Evolutionary conservation across 2,329 filamentous ascomycete species (phyloP), one percentile per base, ranked within the genome.

Genomic region (Talaromyces rugulosus): DNA sequence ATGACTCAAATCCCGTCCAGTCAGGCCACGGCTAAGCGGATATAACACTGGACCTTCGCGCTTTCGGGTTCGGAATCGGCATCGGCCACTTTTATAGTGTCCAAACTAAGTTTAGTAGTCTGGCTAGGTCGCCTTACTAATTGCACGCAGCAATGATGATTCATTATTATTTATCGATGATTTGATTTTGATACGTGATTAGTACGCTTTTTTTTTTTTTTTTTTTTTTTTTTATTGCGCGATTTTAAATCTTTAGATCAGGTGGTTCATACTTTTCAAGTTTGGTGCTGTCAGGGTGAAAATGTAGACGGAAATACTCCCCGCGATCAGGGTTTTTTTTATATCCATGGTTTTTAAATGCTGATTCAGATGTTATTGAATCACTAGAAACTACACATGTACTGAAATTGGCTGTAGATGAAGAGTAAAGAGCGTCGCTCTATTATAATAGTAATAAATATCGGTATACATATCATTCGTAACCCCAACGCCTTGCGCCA

Each of bases 381-480:
- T 23, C 23, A 23, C 23, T 23, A 2, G 23, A 23, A 23, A 23
- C 23, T 23, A 23, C 23, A 23, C 23, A 23, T 23, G 23, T 23
- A 23, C 23, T 23, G 23, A 23, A 23, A 23, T 23, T 23, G 23
- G 23, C 23, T 23, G 23, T 23, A 23, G 23, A 23, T 23, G 23
- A 11, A 16, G 23, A 27, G 28, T 1, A 44, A 58, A 50, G 23
- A 28, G 40, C 30, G 27, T 11, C 14, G 27, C 23, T 50, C 9
- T 9, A 50, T 28, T n/a, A 31, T 50, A 31, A 34, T 56, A 33
- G 42, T 40, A 56, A 31, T 64, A 50, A 63, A 57, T 62, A 62
- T 62, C 53, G 42, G 55, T 59, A 67, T 69, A 73, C 72, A 68
- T 70, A 72, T 34, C 67, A 70, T 31, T 53, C 51, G 31, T 50